phyloP scores from a whole-genome alignment of 164 flowering plant genomes.

The Umbilicus rupestris region DNA sequence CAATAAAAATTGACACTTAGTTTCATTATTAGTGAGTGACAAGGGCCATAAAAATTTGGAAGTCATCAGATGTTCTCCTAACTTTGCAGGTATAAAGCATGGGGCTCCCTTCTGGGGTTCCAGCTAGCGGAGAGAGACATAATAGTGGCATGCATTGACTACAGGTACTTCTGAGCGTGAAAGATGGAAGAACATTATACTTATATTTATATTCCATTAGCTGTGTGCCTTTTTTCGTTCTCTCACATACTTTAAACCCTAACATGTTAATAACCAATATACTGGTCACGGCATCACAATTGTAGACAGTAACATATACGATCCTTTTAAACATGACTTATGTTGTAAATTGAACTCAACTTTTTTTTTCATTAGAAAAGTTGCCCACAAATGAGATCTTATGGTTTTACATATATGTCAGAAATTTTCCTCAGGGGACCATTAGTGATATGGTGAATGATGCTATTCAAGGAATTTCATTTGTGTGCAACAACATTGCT shows the following conservation, averaged over 20 bases:
- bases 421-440: conserved; percentile 96
- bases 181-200: background rate
- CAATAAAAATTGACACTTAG: background rate
- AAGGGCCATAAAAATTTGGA: background rate
- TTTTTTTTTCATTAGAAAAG: background rate
- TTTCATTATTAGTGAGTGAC: background rate
- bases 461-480: conserved; percentile 77
- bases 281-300: no score
- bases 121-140: conserved; percentile 78
- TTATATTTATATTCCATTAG: no score
- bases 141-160: conserved; percentile 94
- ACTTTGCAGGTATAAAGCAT: conserved; percentile 78
- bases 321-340: no score
- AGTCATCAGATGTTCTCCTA: conserved; percentile 2
- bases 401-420: conserved; percentile 24
- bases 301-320: no score
- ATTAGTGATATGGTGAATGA: conserved; percentile 92
- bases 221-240: no score
- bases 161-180: conserved; percentile 41
- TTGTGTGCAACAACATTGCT: conserved; percentile 70
- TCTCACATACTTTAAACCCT: no score
- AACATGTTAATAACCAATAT: no score
- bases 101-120: conserved; percentile 88
- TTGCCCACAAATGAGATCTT: conserved; percentile 1
- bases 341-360: background rate